phyloP scores from a whole-genome alignment of 2,329 filamentous ascomycete genomes.

The Lojkania enalia region DNA sequence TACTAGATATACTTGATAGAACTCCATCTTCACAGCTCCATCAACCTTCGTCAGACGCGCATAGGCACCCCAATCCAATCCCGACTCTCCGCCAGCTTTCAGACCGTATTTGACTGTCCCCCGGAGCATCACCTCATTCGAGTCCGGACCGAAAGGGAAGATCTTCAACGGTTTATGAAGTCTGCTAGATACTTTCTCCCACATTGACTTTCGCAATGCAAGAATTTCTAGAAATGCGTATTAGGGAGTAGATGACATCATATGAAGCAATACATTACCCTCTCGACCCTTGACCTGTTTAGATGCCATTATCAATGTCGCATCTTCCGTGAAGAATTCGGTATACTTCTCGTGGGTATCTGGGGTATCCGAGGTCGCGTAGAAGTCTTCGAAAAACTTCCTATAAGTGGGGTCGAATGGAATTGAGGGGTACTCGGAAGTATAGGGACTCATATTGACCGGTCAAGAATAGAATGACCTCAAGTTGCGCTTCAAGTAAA shows the following conservation, averaged over 20 bases:
- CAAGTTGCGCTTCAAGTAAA: too few species aligned
- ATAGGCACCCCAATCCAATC: conserved; percentile 59
- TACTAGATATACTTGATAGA: conserved; percentile 60
- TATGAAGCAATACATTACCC: conserved; percentile 38
- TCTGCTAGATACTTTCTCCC: conserved; percentile 55
- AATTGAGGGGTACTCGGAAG: conserved; percentile 39
- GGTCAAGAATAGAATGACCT: too few species aligned
- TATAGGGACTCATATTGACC: conserved; percentile 33
- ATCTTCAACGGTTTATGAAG: conserved; percentile 53
- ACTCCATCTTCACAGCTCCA: conserved; percentile 58
- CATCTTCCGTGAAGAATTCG: conserved; percentile 53
- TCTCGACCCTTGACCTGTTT: conserved; percentile 49
- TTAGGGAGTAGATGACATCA: not conserved
- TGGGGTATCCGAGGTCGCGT: conserved; percentile 52
- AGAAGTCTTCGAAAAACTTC: conserved; percentile 53
- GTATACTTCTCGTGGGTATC: conserved; percentile 55
- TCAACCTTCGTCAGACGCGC: conserved; percentile 57
- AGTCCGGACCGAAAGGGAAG: conserved; percentile 53
- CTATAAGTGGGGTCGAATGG: conserved; percentile 47
- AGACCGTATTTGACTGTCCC: conserved; percentile 58
- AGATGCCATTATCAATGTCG: conserved; percentile 56
- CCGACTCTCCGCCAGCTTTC: conserved; percentile 53
- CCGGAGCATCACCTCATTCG: conserved; percentile 58
- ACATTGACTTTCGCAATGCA: conserved; percentile 55
- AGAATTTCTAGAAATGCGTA: conserved; percentile 51